Evolutionary conservation across 192 early-diverging fungal species (phyloP).

Genomic region (Lunasporangiospora selenospora): DNA sequence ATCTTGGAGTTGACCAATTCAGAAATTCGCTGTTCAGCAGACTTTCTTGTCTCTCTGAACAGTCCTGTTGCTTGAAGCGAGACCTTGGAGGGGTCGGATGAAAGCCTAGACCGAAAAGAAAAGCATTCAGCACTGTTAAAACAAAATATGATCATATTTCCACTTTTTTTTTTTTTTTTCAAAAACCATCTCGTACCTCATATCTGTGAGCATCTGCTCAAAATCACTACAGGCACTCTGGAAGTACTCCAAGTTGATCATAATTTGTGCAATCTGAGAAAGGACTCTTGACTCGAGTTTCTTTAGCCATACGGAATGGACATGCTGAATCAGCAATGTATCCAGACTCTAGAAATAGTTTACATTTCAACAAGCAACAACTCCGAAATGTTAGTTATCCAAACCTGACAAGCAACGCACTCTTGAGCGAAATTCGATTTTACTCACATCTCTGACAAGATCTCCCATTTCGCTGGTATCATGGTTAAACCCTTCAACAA

Average conservation of each 20-base stretch:
- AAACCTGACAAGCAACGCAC: background rate
- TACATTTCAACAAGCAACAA: background rate
- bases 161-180: background rate
- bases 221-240: slow-evolving; percentile 72
- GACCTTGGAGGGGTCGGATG: slow-evolving; percentile 62
- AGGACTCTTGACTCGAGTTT: slow-evolving; percentile 74
- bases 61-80: slow-evolving; percentile 66
- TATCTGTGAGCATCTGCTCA: slow-evolving; percentile 77
- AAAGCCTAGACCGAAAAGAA: slow-evolving; percentile 46
- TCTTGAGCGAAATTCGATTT: too few species aligned
- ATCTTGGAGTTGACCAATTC: slow-evolving; percentile 82
- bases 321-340: slow-evolving; percentile 70
- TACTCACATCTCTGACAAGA: slow-evolving; percentile 72
- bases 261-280: slow-evolving; percentile 85
- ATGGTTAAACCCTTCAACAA: slow-evolving; percentile 84
- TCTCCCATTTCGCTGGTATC: slow-evolving; percentile 90
- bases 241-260: slow-evolving; percentile 84
- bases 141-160: background rate
- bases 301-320: slow-evolving; percentile 70
- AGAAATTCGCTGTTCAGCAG: slow-evolving; percentile 84
- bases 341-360: slow-evolving; percentile 61
- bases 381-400: background rate
- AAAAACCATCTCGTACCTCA: slow-evolving; percentile 35
- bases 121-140: slow-evolving; percentile 4
- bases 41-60: slow-evolving; percentile 72